phyloP scores from a whole-genome alignment of 331 rosid genomes.

The Dryas integrifolia region DNA sequence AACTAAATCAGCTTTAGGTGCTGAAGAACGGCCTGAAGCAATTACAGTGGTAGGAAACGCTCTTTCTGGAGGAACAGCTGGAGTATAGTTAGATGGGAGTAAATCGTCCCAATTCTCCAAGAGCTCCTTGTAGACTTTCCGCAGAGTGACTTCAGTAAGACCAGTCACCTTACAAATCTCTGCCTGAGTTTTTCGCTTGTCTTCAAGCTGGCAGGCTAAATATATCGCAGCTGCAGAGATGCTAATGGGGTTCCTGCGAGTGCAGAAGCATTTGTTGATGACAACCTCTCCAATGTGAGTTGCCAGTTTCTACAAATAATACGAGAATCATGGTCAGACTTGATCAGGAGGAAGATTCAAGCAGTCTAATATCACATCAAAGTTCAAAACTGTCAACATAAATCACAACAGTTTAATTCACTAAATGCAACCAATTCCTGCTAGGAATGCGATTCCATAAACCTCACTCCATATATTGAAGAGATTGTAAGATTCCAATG shows the following conservation, averaged over 20 bases:
- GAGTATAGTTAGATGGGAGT: constrained; percentile 88
- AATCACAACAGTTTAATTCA: not conserved
- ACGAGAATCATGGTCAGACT: constrained; percentile 26
- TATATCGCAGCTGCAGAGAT: constrained; percentile 94
- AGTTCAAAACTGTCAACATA: constrained; percentile 16
- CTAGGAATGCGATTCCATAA: not conserved
- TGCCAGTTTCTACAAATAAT: constrained; percentile 67
- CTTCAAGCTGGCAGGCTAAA: constrained; percentile 97
- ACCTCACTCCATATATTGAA: not conserved
- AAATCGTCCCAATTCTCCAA: constrained; percentile 95
- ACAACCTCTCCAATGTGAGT: constrained; percentile 97
- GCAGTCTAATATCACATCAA: not conserved
- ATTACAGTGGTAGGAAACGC: constrained; percentile 89
- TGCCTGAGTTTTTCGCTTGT: constrained; percentile 93
- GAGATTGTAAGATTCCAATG: not conserved
- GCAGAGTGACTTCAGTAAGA: constrained; percentile 87
- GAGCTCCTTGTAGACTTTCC: constrained; percentile 88
- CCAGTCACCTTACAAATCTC: constrained; percentile 97
- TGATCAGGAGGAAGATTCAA: not conserved
- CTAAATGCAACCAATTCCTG: not conserved
- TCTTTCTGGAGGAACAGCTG: constrained; percentile 97
- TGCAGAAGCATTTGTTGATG: constrained; percentile 98
- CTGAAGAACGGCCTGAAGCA: constrained; percentile 67
- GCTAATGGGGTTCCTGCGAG: constrained; percentile 89
- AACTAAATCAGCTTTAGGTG: constrained; percentile 54